Evolutionary conservation across 2,329 filamentous ascomycete species (phyloP).

Genomic region (Penicillium sp.): DNA sequence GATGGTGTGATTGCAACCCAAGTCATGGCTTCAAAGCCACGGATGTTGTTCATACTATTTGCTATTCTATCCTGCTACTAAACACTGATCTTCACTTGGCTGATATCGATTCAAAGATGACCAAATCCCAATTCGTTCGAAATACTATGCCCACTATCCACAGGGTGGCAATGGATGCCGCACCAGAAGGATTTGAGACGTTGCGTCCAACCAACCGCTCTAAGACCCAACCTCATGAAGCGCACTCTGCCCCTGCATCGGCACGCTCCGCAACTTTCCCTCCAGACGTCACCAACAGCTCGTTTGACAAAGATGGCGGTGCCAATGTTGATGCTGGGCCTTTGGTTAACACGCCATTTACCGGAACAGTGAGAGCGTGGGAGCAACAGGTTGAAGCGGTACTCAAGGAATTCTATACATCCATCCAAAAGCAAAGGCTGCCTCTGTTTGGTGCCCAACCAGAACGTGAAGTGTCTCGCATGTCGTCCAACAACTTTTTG

Average conservation of each 20-base stretch:
- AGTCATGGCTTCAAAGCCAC: conserved; percentile 87
- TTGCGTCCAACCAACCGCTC: conserved; percentile 39
- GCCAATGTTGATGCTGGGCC: conserved; percentile 53
- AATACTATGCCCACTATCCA: conserved; percentile 91
- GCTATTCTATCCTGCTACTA: conserved; percentile 89
- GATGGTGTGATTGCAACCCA: conserved; percentile 93
- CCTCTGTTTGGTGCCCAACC: conserved; percentile 73
- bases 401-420: conserved; percentile 85
- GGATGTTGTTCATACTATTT: conserved; percentile 94
- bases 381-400: conserved; percentile 86
- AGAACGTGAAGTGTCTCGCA: conserved; percentile 38
- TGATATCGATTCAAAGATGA: conserved; percentile 97
- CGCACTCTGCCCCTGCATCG: conserved; percentile 17
- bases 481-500: conserved; percentile 60
- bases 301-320: conserved; percentile 22
- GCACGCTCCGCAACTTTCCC: conserved; percentile 23
- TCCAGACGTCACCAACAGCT: conserved; percentile 11
- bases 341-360: conserved; percentile 73
- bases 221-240: conserved; percentile 42
- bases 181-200: conserved; percentile 63
- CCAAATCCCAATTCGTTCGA: conserved; percentile 86
- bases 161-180: conserved; percentile 70
- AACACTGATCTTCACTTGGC: conserved; percentile 96
- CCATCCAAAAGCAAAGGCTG: conserved; percentile 81
- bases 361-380: conserved; percentile 75